Base-by-base conservation (phyloP, 2,329 filamentous ascomycete species). In the Ceratocystis papillata region DNA sequence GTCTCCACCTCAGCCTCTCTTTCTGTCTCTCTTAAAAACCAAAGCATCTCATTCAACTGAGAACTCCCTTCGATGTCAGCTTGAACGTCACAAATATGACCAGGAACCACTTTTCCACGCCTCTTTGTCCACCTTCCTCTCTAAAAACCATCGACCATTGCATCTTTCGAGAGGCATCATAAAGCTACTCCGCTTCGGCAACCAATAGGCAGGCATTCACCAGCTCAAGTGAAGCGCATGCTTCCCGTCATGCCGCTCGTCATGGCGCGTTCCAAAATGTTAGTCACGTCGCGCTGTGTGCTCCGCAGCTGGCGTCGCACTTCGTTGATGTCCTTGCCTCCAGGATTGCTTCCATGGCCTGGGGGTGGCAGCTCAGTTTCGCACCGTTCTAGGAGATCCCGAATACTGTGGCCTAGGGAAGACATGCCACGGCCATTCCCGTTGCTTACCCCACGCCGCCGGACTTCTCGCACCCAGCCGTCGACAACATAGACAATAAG, bases 401-500 rank as follows among this genome's bases (percentile, higher is more conserved):
- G 75, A 30, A 83, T 77, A 71, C 79, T 79, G 3, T 72, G 72
- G 5, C 76, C 74, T n/a, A 67, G 48, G 10, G 64, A 22, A 28
- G 64, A 50, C 37, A 60, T 44, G 7, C 61, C 33, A 5, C 65
- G 65, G 1, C 74, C 74, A 4, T 73, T 69, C 15, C 76, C 75
- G 70, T 76, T 77, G 63, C 73, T 72, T 46, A 72, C 72, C 10
- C 69, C 70, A 17, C 77, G 76, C 60, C 80, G 74, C 70, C 80
- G 78, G 5, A 79, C 75, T 66, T 82, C 79, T 28, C 77, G 75
- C 15, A 78, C 76, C 80, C 80, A 83, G 65, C 76, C 75, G 64
- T 77, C 77, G 10, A 83, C 77, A 0, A 77, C 77, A 63, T 76
- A 77, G 46, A 77, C 74, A 69, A 84, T 81, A 74, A 82, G 81